Conservation (phyloP, 805 yeast genomes). For the Barnettozyma californica region DNA sequence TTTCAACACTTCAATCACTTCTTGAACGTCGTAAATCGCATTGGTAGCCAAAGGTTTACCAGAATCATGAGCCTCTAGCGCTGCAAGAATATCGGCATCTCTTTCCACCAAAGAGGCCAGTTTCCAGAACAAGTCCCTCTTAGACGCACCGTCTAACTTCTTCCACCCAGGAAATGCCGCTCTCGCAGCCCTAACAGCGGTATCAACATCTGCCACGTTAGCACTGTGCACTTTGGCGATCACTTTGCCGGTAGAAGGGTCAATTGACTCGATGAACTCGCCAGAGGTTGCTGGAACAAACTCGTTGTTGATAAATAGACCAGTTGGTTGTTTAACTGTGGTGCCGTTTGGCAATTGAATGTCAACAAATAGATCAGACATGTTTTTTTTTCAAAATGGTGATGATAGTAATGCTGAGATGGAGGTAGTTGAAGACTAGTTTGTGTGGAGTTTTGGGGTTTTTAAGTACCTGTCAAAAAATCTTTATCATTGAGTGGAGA, state of each 20-base stretch:
- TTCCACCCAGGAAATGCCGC: conserved; percentile 49
- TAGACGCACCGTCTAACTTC: conserved; percentile 38
- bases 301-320: conserved; percentile 72
- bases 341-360: conserved; percentile 63
- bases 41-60: conserved; percentile 52
- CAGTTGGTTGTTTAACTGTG: conserved; percentile 65
- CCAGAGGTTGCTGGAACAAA: conserved; percentile 52
- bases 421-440: neutral
- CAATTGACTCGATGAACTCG: conserved; percentile 29
- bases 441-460: neutral
- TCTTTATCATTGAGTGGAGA: neutral
- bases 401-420: neutral
- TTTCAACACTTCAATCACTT: conserved; percentile 49
- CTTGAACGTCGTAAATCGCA: conserved; percentile 55
- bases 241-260: conserved; percentile 51
- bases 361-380: conserved; percentile 24
- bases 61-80: conserved; percentile 52
- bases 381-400: no score
- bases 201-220: conserved; percentile 44
- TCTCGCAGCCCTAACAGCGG: conserved; percentile 48
- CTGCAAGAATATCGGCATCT: conserved; percentile 46
- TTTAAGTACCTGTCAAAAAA: neutral
- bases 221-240: conserved; percentile 50
- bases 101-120: conserved; percentile 45
- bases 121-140: conserved; percentile 42